A percentile compares a stretch with the other conserved stretches of the same genome.
These are phyloP conservation scores for Fusarium tanahbumbuense DNA, from an alignment of 2,329 filamentous ascomycete genomes.

Conservation along the genomic window DNA sequence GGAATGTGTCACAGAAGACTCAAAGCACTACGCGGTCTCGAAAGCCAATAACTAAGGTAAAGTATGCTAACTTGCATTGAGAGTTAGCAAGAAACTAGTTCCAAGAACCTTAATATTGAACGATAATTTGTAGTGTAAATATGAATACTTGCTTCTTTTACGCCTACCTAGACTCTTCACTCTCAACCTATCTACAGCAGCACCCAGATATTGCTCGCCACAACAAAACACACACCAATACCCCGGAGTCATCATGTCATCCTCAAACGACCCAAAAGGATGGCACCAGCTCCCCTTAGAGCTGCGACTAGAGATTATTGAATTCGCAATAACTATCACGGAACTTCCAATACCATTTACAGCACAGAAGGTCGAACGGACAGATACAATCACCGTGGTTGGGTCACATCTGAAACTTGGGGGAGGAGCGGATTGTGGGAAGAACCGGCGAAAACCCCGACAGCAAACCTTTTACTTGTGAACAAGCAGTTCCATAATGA, in stretches of 20 bases:
- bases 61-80: no score
- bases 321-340: neutral
- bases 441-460: neutral
- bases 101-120: no score
- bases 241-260: neutral
- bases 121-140: no score
- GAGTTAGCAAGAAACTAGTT: rapidly evolving
- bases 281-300: neutral
- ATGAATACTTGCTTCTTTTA: no score
- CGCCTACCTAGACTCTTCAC: no score
- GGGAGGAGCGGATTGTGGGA: neutral
- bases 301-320: neutral
- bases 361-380: neutral
- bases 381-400: neutral
- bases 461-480: neutral
- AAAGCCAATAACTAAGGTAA: no score
- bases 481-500: neutral
- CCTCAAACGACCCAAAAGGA: neutral
- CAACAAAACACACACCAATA: neutral
- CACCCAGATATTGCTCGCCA: no score
- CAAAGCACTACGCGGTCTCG: no score
- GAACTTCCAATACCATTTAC: neutral
- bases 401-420: no score
- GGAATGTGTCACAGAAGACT: no score
- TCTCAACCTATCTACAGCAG: no score